Evolutionary conservation across 202 grass and related monocot genomes (phyloP).

Genomic region (Dendrocalamus latiflorus): DNA sequence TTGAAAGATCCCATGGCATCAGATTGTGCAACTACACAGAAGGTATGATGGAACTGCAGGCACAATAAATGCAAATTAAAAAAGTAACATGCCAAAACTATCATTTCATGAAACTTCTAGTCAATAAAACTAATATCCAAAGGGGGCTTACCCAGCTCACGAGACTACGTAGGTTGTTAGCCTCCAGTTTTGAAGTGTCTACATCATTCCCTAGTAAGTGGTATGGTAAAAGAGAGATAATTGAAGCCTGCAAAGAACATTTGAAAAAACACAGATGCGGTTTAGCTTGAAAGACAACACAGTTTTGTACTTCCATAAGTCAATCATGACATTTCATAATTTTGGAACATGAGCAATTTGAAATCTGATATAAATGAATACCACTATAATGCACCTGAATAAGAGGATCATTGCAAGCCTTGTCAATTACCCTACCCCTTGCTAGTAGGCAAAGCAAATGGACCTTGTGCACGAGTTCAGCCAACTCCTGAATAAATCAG

Average conservation of each 20-base stretch:
- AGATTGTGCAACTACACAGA: conserved; percentile 50
- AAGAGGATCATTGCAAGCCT: conserved; percentile 78
- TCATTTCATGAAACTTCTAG: background rate
- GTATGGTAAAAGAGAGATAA: conserved; percentile 78
- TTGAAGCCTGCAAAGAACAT: conserved; percentile 60
- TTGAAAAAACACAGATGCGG: background rate
- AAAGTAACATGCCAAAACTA: background rate
- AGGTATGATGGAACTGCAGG: conserved; percentile 77
- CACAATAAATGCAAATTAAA: conserved; percentile 33
- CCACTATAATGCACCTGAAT: conserved; percentile 61
- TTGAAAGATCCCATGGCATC: conserved; percentile 58
- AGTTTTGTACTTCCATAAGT: background rate
- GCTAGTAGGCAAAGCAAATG: conserved; percentile 92
- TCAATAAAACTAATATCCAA: background rate
- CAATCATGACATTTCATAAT: background rate
- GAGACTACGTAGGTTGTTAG: conserved; percentile 48
- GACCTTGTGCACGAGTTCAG: conserved; percentile 82
- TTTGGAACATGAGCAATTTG: conserved; percentile 2
- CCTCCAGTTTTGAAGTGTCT: conserved; percentile 53
- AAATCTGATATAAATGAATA: conserved; percentile 12
- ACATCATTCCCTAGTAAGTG: conserved; percentile 44
- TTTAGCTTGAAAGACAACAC: background rate
- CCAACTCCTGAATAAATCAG: conserved; percentile 57
- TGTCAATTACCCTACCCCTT: conserved; percentile 78
- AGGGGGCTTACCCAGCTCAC: conserved; percentile 72